Conservation (phyloP, 495 filamentous ascomycete genomes). For the Penicillium odoratum region DNA sequence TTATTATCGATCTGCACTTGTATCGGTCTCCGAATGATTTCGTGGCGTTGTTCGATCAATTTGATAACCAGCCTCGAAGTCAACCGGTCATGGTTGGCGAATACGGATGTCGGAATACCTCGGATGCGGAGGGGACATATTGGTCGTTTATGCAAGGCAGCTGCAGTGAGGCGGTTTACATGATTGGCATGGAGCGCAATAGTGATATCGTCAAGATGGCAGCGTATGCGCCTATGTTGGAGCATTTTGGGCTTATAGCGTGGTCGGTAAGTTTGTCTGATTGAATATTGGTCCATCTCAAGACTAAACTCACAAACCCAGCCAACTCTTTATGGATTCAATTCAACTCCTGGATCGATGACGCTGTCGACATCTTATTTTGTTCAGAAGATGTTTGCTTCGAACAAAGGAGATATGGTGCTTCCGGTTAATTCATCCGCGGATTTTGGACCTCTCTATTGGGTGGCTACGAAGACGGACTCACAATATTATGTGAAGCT, state of each 20-base stretch:
- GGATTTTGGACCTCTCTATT: conserved; percentile 57
- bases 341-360: conserved; percentile 48
- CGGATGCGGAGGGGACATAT: conserved; percentile 28
- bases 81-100: conserved; percentile 52
- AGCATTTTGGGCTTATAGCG: conserved; percentile 44
- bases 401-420: conserved; percentile 54
- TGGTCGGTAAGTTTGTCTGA: conserved; percentile 36
- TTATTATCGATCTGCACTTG: conserved; percentile 49
- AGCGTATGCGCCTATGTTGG: conserved; percentile 50
- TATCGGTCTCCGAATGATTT: conserved; percentile 53
- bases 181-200: conserved; percentile 69
- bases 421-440: conserved; percentile 46
- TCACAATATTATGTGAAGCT: conserved; percentile 35
- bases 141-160: conserved; percentile 55
- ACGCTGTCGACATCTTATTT: conserved; percentile 38
- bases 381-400: conserved; percentile 50
- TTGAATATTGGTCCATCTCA: neutral
- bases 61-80: conserved; percentile 49
- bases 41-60: conserved; percentile 54
- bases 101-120: conserved; percentile 57
- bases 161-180: conserved; percentile 65
- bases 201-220: conserved; percentile 56
- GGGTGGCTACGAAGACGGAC: conserved; percentile 50
- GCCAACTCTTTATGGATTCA: conserved; percentile 41
- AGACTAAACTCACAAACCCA: conserved; percentile 4